Percentiles rank a stretch among this genome's conserved stretches.
These are phyloP conservation scores for Clitoria ternatea DNA, from an alignment of 306 rosid species.

Conservation along the genomic window DNA sequence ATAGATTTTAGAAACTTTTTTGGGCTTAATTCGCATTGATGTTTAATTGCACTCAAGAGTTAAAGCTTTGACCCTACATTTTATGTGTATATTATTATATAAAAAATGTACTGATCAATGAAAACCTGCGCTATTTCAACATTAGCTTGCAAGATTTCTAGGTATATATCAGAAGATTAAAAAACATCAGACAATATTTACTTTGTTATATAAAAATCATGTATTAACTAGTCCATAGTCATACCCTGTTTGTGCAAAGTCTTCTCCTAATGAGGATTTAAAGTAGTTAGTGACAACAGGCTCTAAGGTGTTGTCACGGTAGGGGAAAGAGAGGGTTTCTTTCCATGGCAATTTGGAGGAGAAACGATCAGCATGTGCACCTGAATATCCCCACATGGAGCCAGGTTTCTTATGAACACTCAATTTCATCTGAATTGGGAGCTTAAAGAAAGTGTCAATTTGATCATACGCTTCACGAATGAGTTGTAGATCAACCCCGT, in stretches of 20 bases:
- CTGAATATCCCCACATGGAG: conserved; percentile 53
- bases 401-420: conserved; percentile 29
- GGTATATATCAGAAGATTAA: no score
- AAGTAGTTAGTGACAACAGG: conserved; percentile 48
- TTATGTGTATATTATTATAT: no score
- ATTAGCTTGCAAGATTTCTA: no score
- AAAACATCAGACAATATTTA: no score
- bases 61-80: no score
- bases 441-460: conserved; percentile 48
- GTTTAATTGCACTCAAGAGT: no score
- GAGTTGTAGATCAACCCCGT: conserved; percentile 49
- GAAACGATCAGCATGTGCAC: conserved; percentile 72
- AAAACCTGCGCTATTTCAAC: no score
- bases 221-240: not conserved
- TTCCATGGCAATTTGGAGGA: conserved; percentile 73
- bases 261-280: conserved; percentile 39
- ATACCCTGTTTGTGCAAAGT: conserved; percentile 58
- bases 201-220: no score
- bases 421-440: conserved; percentile 36
- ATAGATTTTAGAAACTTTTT: no score
- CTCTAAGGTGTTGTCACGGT: conserved; percentile 1
- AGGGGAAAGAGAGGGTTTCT: conserved; percentile 70
- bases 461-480: conserved; percentile 37
- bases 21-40: no score
- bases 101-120: no score